A percentile compares a stretch with the other conserved stretches of the same genome.
Conservation (phyloP, 1,284 basidiomycete genomes). For the Mycena sp. region DNA sequence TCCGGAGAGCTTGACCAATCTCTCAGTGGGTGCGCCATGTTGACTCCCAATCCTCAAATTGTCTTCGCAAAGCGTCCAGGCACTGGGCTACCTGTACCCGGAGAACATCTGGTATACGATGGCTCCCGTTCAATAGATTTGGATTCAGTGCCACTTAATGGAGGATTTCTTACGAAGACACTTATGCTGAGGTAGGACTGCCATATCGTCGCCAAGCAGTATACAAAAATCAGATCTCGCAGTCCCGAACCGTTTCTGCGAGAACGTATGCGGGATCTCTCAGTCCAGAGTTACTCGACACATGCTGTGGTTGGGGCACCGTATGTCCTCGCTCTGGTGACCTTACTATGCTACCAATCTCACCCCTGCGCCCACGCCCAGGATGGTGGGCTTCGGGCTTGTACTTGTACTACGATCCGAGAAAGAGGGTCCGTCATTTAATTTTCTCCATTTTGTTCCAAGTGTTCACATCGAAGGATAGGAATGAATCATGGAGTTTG, state of each 20-base stretch:
- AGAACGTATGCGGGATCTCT: constrained; percentile 34
- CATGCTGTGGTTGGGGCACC: constrained; percentile 14
- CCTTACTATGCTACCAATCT: no score
- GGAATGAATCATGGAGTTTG: constrained; percentile 8
- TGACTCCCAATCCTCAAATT: constrained; percentile 8
- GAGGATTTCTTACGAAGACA: constrained; percentile 61
- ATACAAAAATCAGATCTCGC: not conserved
- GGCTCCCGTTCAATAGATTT: constrained; percentile 57
- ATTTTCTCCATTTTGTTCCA: not conserved
- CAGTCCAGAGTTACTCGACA: constrained; percentile 31
- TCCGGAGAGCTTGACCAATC: no score
- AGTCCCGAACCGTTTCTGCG: constrained; percentile 32
- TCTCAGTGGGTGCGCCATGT: no score
- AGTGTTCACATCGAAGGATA: not conserved
- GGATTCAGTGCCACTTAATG: constrained; percentile 57
- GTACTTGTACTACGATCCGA: constrained; percentile 34
- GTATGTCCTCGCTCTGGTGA: not conserved
- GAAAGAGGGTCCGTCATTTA: constrained; percentile 19
- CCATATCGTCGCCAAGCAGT: not conserved
- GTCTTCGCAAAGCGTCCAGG: not conserved
- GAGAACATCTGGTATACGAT: constrained; percentile 57
- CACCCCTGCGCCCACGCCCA: no score
- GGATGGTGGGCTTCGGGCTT: constrained; percentile 34
- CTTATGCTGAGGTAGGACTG: constrained; percentile 43
- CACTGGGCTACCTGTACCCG: constrained; percentile 57